Conservation (phyloP, 139 green algal species). For the Coelastrella sp. region DNA sequence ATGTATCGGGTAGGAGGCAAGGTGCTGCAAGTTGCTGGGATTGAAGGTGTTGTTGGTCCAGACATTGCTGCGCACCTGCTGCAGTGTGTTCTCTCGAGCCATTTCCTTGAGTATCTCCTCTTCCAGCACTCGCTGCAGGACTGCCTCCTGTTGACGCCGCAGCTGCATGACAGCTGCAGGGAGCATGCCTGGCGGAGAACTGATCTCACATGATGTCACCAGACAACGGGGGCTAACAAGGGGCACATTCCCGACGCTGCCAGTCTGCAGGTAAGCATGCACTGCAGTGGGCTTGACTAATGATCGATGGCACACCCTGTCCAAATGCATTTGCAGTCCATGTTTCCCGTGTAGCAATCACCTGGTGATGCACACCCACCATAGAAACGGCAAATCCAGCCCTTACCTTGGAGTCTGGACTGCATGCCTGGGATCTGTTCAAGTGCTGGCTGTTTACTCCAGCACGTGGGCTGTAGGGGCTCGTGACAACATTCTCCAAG, state of each 20-base stretch:
- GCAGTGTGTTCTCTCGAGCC: constrained; percentile 56
- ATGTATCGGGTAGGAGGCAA: neutral
- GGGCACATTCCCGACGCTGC: neutral
- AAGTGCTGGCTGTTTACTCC: neutral
- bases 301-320: too few relatives aligned
- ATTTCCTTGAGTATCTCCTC: constrained; percentile 53
- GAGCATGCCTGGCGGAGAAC: neutral
- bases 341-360: too few relatives aligned
- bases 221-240: neutral
- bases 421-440: too few relatives aligned
- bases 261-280: neutral
- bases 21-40: too few relatives aligned
- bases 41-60: too few relatives aligned
- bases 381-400: neutral
- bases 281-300: too few relatives aligned
- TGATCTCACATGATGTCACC: neutral
- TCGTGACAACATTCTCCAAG: constrained; percentile 16
- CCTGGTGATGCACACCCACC: too few relatives aligned
- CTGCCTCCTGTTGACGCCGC: constrained; percentile 34
- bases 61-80: constrained; percentile 13
- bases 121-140: constrained; percentile 45
- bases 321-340: too few relatives aligned
- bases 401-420: neutral
- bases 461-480: constrained; percentile 34
- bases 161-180: neutral